Percentiles rank a stretch among this genome's conserved stretches.
Conservation (phyloP, 2,329 filamentous ascomycete genomes). For the Epichloe scottii region DNA sequence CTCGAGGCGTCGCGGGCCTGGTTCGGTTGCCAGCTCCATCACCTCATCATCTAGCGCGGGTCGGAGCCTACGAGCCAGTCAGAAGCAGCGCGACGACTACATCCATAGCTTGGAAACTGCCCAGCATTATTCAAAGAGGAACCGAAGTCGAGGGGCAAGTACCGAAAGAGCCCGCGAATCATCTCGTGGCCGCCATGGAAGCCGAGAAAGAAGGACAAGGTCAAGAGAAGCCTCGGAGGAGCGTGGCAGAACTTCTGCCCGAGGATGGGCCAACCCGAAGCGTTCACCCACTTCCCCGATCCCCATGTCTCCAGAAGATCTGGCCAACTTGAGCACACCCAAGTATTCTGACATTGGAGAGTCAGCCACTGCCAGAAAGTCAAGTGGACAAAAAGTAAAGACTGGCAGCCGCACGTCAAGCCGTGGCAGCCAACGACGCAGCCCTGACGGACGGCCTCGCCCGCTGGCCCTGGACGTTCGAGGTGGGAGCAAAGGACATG, state of each 20-base stretch:
- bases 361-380: slow-evolving; percentile 33
- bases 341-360: slow-evolving; percentile 23
- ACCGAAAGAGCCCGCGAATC: slow-evolving; percentile 31
- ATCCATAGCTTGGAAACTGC: slow-evolving; percentile 77
- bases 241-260: slow-evolving; percentile 52
- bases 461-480: slow-evolving; percentile 37
- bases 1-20: slow-evolving; percentile 37
- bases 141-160: slow-evolving; percentile 43
- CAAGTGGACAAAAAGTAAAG: slow-evolving; percentile 20
- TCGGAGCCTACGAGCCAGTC: slow-evolving; percentile 36
- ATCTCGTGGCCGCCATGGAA: slow-evolving; percentile 32
- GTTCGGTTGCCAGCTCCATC: slow-evolving; percentile 44
- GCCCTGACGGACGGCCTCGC: slow-evolving; percentile 30
- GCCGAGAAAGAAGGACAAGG: slow-evolving; percentile 37
- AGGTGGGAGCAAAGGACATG: slow-evolving; percentile 50
- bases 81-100: slow-evolving; percentile 64
- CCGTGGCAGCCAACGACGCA: slow-evolving; percentile 33
- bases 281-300: slow-evolving; percentile 84
- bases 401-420: slow-evolving; percentile 35
- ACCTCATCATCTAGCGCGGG: slow-evolving; percentile 42
- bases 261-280: slow-evolving; percentile 62
- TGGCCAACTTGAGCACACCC: slow-evolving; percentile 48
- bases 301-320: slow-evolving; percentile 86
- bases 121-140: slow-evolving; percentile 44
- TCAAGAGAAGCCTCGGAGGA: slow-evolving; percentile 54